A percentile compares a stretch with the other conserved stretches of the same genome.
These are phyloP conservation scores for Exophiala viscosa DNA, from an alignment of 2,329 filamentous ascomycete genomes.

Conservation along the genomic window DNA sequence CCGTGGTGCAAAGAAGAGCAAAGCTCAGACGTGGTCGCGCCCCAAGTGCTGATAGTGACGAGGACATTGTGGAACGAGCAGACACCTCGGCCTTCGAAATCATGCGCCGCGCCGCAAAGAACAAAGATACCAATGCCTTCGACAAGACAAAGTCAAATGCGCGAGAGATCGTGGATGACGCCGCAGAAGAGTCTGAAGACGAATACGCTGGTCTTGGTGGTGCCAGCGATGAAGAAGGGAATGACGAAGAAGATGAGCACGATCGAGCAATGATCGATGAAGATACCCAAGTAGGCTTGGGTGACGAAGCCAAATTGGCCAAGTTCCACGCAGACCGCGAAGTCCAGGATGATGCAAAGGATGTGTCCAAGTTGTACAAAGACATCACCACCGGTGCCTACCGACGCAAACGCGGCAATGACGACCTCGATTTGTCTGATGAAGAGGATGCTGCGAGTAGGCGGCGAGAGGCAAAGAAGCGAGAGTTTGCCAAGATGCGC, in stretches of 20 bases:
- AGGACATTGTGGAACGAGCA: constrained; percentile 34
- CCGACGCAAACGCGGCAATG: constrained; percentile 71
- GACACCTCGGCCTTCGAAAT: constrained; percentile 58
- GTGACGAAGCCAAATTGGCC: constrained; percentile 75
- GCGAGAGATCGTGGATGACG: constrained; percentile 82
- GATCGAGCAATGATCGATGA: constrained; percentile 90
- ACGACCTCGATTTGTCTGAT: constrained; percentile 81
- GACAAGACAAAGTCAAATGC: constrained; percentile 85
- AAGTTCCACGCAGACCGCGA: constrained; percentile 82
- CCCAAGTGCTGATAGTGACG: constrained; percentile 43
- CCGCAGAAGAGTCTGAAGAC: constrained; percentile 92
- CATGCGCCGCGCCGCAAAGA: constrained; percentile 63
- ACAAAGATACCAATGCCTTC: constrained; percentile 57
- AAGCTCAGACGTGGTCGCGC: constrained; percentile 45
- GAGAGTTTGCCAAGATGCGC: constrained; percentile 87
- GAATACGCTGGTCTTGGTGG: constrained; percentile 95
- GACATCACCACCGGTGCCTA: constrained; percentile 88
- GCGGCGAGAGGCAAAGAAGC: constrained; percentile 73
- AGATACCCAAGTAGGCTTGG: constrained; percentile 64
- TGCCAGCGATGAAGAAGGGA: constrained; percentile 73
- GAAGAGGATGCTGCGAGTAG: constrained; percentile 83
- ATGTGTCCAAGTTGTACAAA: constrained; percentile 85
- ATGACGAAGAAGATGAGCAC: constrained; percentile 69
- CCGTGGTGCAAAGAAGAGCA: constrained; percentile 60
- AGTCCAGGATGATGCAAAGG: constrained; percentile 75